These are phyloP conservation scores for Globisporangium spiculum DNA, from an alignment of 352 stramenopile species.

Conservation along the genomic window DNA sequence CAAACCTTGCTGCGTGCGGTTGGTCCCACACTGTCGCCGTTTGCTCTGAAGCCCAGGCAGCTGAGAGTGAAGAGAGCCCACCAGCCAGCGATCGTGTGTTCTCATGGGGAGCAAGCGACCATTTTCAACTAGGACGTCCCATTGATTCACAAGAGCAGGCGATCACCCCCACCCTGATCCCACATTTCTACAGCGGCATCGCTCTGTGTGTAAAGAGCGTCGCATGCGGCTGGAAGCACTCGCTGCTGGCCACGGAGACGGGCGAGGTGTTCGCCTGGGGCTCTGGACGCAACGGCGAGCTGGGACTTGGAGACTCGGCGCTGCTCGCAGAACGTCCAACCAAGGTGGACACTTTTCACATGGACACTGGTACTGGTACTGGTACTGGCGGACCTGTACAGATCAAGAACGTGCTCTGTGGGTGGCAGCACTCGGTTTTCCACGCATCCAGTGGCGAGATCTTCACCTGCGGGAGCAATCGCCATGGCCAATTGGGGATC, in stretches of 20 bases:
- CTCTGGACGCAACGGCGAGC: slow-evolving; percentile 64
- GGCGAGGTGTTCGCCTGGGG: slow-evolving; percentile 68
- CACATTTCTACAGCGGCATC: not conserved
- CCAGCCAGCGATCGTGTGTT: slow-evolving; percentile 23
- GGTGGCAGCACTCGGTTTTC: slow-evolving; percentile 82
- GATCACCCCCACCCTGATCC: not conserved
- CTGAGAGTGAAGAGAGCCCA: slow-evolving; percentile 6
- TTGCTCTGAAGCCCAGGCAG: slow-evolving; percentile 3
- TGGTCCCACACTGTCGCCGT: slow-evolving; percentile 71
- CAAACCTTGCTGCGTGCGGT: slow-evolving; percentile 52
- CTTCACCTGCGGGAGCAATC: slow-evolving; percentile 70
- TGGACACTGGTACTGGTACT: not conserved
- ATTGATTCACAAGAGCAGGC: not conserved
- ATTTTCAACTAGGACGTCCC: slow-evolving; percentile 44
- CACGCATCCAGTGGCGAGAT: slow-evolving; percentile 31
- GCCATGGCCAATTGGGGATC: slow-evolving; percentile 68
- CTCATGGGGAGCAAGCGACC: slow-evolving; percentile 59
- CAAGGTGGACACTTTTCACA: slow-evolving; percentile 21
- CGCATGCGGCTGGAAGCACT: slow-evolving; percentile 84
- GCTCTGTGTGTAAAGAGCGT: slow-evolving; percentile 45
- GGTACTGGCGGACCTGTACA: not conserved
- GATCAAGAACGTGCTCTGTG: slow-evolving; percentile 45
- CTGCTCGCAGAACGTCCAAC: slow-evolving; percentile 28
- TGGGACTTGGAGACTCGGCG: slow-evolving; percentile 43
- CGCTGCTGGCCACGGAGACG: slow-evolving; percentile 44